Conservation (phyloP, 345 rosid species). For the Salix brachista region DNA sequence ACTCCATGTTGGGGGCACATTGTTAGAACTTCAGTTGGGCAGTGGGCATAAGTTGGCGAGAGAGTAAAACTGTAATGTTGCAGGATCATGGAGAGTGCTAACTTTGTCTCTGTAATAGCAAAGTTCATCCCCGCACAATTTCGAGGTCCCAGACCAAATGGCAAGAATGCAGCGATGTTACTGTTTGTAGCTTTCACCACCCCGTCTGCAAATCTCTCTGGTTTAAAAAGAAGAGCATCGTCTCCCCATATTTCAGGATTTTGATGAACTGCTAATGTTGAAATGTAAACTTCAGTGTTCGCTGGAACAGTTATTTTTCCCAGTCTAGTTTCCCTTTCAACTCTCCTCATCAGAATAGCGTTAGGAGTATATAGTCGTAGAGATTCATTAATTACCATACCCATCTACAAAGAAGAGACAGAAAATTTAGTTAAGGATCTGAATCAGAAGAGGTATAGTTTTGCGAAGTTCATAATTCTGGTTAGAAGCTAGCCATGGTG, state of each 20-base stretch:
- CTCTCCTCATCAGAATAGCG: constrained; percentile 10
- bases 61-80: constrained; percentile 36
- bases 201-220: constrained; percentile 44
- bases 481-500: background rate
- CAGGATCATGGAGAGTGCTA: constrained; percentile 46
- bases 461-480: background rate
- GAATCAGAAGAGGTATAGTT: background rate
- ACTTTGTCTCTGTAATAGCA: constrained; percentile 33
- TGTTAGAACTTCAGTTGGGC: constrained; percentile 22
- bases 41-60: constrained; percentile 40
- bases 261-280: constrained; percentile 29
- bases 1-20: constrained; percentile 37
- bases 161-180: constrained; percentile 32
- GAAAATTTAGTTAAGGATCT: background rate
- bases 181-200: constrained; percentile 42
- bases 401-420: constrained; percentile 15
- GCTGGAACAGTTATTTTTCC: constrained; percentile 32
- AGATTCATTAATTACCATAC: constrained; percentile 39
- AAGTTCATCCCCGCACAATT: constrained; percentile 40
- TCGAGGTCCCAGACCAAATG: constrained; percentile 42
- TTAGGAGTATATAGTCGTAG: constrained; percentile 39
- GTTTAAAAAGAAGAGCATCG: constrained; percentile 38
- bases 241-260: constrained; percentile 42
- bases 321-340: constrained; percentile 17
- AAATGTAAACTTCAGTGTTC: constrained; percentile 13